Base-by-base conservation (phyloP, 306 rosid genomes). In the Pyrus betulifolia region DNA sequence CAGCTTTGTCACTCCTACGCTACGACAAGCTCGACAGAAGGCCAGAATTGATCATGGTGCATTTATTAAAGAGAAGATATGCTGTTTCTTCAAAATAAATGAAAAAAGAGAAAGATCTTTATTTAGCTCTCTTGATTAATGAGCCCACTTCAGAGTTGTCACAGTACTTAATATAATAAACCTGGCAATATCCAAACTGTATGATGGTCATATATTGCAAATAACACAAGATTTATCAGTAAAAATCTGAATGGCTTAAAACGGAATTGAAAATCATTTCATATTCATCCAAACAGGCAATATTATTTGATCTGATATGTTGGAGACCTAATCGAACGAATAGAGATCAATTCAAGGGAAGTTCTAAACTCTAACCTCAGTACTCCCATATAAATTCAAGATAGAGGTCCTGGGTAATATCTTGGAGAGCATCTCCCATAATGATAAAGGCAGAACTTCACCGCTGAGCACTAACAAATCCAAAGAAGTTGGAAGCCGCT, bases 381-480 rank as follows among this genome's bases (percentile, higher is more conserved):
- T 90, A 83, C 96, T 90, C 74, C 98, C 98, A 60, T 91, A 94
- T 78, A 94, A 75, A 81, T 94, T 94, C 86, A 94, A 86, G 85
- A 94, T 85, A 67, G 88, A 63, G 74, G 97, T 91, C 76, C 86
- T 85, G 23, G 97, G 97, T 72, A 91, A 87, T 69, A 80, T 54
- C 83, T 87, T 78, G 76, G 86, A 79, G 44, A 94, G 87, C 60
- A 60, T 79, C 77, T 85, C 75, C 96, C 96, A 94, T 71, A 94
- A 80, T 64, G 84, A 51, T 61, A 91, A 73, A 51, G 96, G 85
- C 62, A 94, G 81, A 80, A 70, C 76, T 89, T 94, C 98, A 28
- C 97, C 98, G 52, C 98, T 94, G 21, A 94, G 89, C 69, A 94
- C 89, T 70, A 94, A 90, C 81, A 94, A 78, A 76, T 88, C 87